Evolutionary conservation across 1,284 basidiomycete species (phyloP), one percentile per base, ranked within the genome.

Genomic region (Cutaneotrichosporon sp.): DNA sequence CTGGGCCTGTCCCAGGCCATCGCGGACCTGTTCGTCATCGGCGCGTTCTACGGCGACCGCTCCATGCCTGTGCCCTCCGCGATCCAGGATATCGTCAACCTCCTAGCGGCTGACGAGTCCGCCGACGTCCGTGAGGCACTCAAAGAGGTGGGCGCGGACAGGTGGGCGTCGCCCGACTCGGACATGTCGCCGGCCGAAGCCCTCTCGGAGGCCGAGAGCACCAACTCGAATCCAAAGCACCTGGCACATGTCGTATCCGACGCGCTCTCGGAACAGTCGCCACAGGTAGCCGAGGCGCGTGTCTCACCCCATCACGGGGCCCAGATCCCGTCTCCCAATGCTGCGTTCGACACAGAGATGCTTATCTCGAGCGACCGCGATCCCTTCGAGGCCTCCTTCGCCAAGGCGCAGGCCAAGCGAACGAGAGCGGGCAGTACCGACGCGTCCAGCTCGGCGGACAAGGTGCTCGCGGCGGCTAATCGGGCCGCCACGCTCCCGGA

Each of bases 211-310:
- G 34, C 25, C 19, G 22, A 20, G 19, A 86, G 86, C 11, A 89
- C 89, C 67, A 81, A 82, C 8, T 78, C 81, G 46, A 89, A 89
- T 16, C 72, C 90, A 65, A 85, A 82, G 63, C 83, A 85, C 67
- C 90, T 90, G 60, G 86, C 90, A 63, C 61, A 77, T 1, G 59
- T 86, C 4, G 86, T 93, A 4, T 84, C 83, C 82, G 85, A 89
- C 84, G 62, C 48, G 67, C 46, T 57, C 16, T 12, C 43, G 9
- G 42, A 19, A 5, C 25, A 43, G 25, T 7, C 42, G 16, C 24
- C 16, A 1, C 16, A 51, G 11, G 39, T 11, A 27, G 35, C 26
- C 17, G 26, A 47, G 32, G 20, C 5, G 11, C 24, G 11, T 16
- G 5, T 49, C 10, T 16, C 41, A 4, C 39, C 39, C 11, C 53